These are phyloP conservation scores for Lachnellula occidentalis DNA, from an alignment of 2,329 filamentous ascomycete genomes.

Conservation along the genomic window DNA sequence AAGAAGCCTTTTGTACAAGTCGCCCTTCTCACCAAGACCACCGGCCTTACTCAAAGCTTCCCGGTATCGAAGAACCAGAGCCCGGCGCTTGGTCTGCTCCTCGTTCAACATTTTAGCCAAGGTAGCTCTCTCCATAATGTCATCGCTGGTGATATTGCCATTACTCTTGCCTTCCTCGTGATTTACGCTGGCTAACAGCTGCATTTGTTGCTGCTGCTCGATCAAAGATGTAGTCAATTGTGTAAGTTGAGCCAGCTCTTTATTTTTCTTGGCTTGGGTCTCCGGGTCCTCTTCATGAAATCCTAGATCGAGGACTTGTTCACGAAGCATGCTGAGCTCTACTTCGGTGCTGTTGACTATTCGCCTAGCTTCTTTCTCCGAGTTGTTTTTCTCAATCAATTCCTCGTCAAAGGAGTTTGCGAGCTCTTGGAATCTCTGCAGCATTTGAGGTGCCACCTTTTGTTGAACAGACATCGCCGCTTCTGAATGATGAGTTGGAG, in stretches of 20 bases:
- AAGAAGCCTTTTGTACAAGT: conserved; percentile 48
- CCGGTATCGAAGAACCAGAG: conserved; percentile 62
- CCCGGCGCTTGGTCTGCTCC: conserved; percentile 46
- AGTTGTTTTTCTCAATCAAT: conserved; percentile 65
- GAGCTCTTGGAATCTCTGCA: conserved; percentile 67
- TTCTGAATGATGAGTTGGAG: conserved; percentile 45
- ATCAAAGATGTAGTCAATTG: conserved; percentile 25
- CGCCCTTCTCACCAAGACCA: conserved; percentile 61
- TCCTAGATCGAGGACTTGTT: conserved; percentile 52
- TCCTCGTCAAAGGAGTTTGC: conserved; percentile 69
- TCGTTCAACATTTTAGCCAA: conserved; percentile 52
- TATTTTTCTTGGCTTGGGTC: conserved; percentile 13
- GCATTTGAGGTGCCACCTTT: conserved; percentile 62
- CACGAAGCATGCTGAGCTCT: conserved; percentile 57
- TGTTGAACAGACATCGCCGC: conserved; percentile 65
- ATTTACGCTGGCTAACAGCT: conserved; percentile 35
- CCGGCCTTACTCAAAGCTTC: conserved; percentile 63
- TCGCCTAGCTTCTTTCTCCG: conserved; percentile 61
- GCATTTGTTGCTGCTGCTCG: conserved; percentile 44
- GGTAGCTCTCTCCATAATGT: conserved; percentile 47
- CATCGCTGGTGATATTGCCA: conserved; percentile 42
- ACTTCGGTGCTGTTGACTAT: conserved; percentile 62
- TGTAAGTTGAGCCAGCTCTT: conserved; percentile 20
- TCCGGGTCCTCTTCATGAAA: conserved; percentile 18
- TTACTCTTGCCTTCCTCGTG: conserved; percentile 44